phyloP scores from a whole-genome alignment of 2,329 filamentous ascomycete genomes.

The Nigrospora sphaerica region DNA sequence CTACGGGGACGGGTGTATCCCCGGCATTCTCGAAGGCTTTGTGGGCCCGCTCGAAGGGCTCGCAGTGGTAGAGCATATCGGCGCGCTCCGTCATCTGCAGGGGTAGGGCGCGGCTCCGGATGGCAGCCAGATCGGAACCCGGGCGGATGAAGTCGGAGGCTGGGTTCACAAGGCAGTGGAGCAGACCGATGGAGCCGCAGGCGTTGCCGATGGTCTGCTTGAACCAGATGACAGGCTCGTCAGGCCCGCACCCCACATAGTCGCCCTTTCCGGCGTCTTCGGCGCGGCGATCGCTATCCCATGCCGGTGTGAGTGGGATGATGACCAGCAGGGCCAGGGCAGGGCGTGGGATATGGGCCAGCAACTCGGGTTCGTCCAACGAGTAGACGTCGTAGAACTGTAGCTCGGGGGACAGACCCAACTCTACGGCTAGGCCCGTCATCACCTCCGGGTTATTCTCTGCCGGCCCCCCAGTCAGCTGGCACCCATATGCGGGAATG shows the following conservation, averaged over 20 bases:
- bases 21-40: conserved; percentile 61
- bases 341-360: conserved; percentile 70
- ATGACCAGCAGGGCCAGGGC: conserved; percentile 73
- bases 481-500: too few species aligned
- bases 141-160: conserved; percentile 46
- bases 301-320: conserved; percentile 54
- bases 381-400: conserved; percentile 78
- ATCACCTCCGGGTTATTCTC: conserved; percentile 72
- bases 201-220: conserved; percentile 79
- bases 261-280: conserved; percentile 11
- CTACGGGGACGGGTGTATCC: conserved; percentile 57
- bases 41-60: conserved; percentile 66
- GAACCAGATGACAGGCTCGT: conserved; percentile 73
- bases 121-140: conserved; percentile 45
- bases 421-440: conserved; percentile 60
- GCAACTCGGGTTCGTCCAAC: conserved; percentile 69
- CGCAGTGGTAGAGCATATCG: conserved; percentile 62
- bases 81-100: conserved; percentile 57
- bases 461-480: conserved; percentile 4
- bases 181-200: conserved; percentile 70
- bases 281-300: conserved; percentile 29
- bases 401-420: conserved; percentile 62
- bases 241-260: conserved; percentile 29
- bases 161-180: conserved; percentile 66
- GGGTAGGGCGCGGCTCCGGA: conserved; percentile 57